Conservation (phyloP, 176 grass and related monocot species). For the Carex myosuroides region DNA sequence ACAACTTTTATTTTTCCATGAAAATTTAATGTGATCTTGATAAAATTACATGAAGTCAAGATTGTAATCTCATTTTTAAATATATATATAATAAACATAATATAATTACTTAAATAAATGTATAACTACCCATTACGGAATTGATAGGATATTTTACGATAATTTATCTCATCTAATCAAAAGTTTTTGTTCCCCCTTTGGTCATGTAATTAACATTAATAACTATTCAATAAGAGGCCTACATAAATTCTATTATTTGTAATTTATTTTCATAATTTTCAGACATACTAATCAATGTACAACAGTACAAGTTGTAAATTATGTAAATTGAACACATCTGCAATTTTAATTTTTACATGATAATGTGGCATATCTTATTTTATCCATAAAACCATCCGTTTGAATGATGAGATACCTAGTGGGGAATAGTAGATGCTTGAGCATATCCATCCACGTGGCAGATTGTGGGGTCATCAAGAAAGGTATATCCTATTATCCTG, state of each 20-base stretch:
- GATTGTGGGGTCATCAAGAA: neutral
- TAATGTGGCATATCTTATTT: neutral
- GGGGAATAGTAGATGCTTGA: conserved; percentile 6
- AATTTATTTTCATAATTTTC: neutral
- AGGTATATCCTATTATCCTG: conserved; percentile 17
- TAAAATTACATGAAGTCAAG: neutral
- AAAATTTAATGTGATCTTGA: neutral
- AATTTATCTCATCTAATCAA: too few species aligned
- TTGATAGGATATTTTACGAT: too few species aligned
- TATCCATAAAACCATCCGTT: neutral
- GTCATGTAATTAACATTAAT: too few species aligned
- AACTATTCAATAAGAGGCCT: too few species aligned
- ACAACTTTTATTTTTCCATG: neutral
- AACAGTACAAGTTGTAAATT: too few species aligned
- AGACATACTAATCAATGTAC: neutral
- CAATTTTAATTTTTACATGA: too few species aligned
- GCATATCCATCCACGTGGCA: conserved; percentile 14
- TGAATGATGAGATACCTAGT: neutral
- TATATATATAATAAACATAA: too few species aligned
- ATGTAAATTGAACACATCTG: too few species aligned
- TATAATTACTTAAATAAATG: too few species aligned
- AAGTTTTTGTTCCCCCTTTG: neutral
- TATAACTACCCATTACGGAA: too few species aligned
- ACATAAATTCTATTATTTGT: neutral
- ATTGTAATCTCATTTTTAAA: neutral